Evolutionary conservation across 768 basidiomycete genomes (phyloP), one percentile per base, ranked within the genome.

Genomic region (Trichaptum fuscoviolaceum): DNA sequence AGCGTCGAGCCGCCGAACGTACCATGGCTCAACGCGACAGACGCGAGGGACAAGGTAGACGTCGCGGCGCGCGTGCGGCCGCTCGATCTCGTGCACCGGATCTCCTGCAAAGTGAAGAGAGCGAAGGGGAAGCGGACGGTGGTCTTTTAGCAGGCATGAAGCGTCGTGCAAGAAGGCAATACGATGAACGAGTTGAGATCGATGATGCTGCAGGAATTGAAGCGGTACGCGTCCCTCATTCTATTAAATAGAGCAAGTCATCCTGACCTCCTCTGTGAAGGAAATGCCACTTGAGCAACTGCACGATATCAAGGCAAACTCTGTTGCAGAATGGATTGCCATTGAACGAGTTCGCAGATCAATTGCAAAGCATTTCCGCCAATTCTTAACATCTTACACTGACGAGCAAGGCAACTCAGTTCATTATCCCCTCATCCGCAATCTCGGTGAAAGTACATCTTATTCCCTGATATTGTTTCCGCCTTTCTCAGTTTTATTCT

Each of bases 251-350:
- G 36, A 64, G 15, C 58, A 27, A 25, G 42, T 36, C 69, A 58
- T 76, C 63, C 42, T 77, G 35, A 24, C 30, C 58, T 68, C 58
- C 25, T 25, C 62, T 66, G 17, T 73, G 42, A 52, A 97, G 93
- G 95, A 98, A 77, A 84, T 99, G 64, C 95, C 97, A 0, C 76
- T 97, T 58, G 96, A 99, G 74, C 94, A 99, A 79, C 82, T 99
- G 10, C 93, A 93, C 67, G 97, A 99, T 74, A 95, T 99, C 81
- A 98, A 99, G 75, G 94, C 96, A 52, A 94, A 96, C 73, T 95
- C 93, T 15, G 95, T 99, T 66, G 91, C 92, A 25, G 97, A 99
- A 77, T 99, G 97, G 97, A 96, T 99, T 71, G 90, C 93, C 20
- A 90, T 90, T 66, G 94, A 96, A 66, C 87, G 92, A 57, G 96